phyloP scores from a whole-genome alignment of 2,329 filamentous ascomycete species.

The Taxawa tesnikishii region DNA sequence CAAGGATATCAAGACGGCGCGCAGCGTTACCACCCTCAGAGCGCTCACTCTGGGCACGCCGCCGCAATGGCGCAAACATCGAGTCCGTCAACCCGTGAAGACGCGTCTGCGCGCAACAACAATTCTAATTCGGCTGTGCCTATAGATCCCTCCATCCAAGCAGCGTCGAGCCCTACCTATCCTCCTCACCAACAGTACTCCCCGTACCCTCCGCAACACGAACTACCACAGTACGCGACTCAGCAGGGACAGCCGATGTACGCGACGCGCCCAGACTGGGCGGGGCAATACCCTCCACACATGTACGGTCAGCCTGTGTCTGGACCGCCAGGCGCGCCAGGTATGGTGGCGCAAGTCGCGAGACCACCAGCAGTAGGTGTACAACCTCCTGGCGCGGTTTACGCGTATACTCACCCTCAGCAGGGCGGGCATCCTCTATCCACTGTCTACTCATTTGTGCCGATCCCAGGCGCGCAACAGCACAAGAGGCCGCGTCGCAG shows the following conservation, averaged over 20 bases:
- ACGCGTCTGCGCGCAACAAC: slow-evolving; percentile 48
- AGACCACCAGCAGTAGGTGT: slow-evolving; percentile 50
- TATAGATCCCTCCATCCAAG: slow-evolving; percentile 98
- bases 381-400: slow-evolving; percentile 5
- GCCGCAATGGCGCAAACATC: slow-evolving; percentile 97
- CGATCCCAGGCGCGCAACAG: slow-evolving; percentile 91
- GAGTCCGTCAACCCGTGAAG: slow-evolving; percentile 77
- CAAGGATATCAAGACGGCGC: slow-evolving; percentile 6
- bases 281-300: slow-evolving; percentile 40
- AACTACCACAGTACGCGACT: slow-evolving; percentile 71
- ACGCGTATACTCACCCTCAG: slow-evolving; percentile 1
- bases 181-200: slow-evolving; percentile 70
- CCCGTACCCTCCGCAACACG: slow-evolving; percentile 72
- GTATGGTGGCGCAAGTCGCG: slow-evolving; percentile 47
- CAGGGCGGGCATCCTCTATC: slow-evolving; percentile 41
- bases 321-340: slow-evolving; percentile 42
- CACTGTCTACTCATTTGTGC: slow-evolving; percentile 97
- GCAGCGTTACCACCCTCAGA: slow-evolving; percentile 58
- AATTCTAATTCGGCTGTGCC: slow-evolving; percentile 95
- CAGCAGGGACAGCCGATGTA: slow-evolving; percentile 48
- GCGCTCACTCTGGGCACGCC: slow-evolving; percentile 61
- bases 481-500: slow-evolving; percentile 88
- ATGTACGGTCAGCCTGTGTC: slow-evolving; percentile 43
- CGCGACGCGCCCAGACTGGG: slow-evolving; percentile 59
- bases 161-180: slow-evolving; percentile 75